Evolutionary conservation across 768 basidiomycete genomes (phyloP).

Genomic region (Amanita subjunquillea): DNA sequence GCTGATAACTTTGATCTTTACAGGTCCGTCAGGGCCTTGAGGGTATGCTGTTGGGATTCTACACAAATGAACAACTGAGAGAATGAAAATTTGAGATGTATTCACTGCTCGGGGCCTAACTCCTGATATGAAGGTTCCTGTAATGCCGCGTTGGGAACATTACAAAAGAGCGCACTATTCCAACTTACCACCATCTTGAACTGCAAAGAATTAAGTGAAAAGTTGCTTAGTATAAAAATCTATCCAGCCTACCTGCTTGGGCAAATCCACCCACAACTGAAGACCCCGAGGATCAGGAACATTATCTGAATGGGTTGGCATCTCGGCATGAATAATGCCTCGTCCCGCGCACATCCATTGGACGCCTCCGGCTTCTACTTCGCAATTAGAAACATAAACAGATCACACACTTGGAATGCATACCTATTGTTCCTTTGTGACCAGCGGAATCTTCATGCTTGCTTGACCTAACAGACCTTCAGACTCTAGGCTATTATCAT

Average conservation of each 20-base stretch:
- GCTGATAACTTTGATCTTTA: conserved; percentile 77
- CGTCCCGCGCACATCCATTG: conserved; percentile 91
- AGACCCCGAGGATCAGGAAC: conserved; percentile 70
- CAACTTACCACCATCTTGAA: conserved; percentile 63
- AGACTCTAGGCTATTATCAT: neutral
- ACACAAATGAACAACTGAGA: neutral
- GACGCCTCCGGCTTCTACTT: conserved; percentile 62
- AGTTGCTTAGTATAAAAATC: conserved; percentile 10
- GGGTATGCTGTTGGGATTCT: conserved; percentile 73
- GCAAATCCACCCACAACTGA: conserved; percentile 83
- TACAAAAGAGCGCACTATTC: neutral
- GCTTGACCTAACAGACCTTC: conserved; percentile 33
- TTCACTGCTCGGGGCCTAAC: conserved; percentile 49
- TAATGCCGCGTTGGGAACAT: neutral
- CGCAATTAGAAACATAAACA: neutral
- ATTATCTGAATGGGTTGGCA: conserved; percentile 70
- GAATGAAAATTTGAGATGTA: conserved; percentile 10
- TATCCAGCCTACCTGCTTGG: conserved; percentile 40
- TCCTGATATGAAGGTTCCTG: conserved; percentile 82
- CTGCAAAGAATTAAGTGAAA: conserved; percentile 23
- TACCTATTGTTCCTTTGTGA: conserved; percentile 62
- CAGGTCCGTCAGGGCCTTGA: conserved; percentile 52
- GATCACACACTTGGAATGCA: neutral
- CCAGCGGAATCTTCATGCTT: conserved; percentile 90
- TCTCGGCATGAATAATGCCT: conserved; percentile 80